These are phyloP conservation scores for Malus hybrid DNA, from an alignment of 331 rosid genomes.

Conservation along the genomic window DNA sequence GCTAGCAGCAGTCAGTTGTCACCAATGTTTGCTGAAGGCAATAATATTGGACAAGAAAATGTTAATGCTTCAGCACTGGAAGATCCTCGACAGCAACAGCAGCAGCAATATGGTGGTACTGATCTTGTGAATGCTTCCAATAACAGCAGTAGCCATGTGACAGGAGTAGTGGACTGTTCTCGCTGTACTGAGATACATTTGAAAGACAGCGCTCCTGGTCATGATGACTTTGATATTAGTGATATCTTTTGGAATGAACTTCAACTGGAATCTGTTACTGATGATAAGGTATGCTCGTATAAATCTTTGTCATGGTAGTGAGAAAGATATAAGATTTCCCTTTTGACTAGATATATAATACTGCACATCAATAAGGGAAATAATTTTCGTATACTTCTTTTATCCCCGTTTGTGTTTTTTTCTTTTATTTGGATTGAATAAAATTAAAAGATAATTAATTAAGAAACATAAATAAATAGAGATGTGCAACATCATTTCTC, in stretches of 20 bases:
- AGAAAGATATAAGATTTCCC: background rate
- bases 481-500: too few relatives aligned
- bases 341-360: too few relatives aligned
- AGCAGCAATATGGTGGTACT: background rate
- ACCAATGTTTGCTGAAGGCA: background rate
- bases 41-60: background rate
- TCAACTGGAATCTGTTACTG: background rate
- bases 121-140: background rate
- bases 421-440: too few relatives aligned
- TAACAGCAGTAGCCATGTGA: background rate
- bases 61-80: background rate
- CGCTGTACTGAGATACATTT: background rate
- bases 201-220: background rate
- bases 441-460: too few relatives aligned
- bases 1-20: background rate
- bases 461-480: too few relatives aligned
- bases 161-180: background rate
- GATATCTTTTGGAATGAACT: background rate
- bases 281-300: background rate
- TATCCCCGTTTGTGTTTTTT: too few relatives aligned
- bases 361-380: too few relatives aligned
- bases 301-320: too few relatives aligned
- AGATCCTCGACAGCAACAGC: too few relatives aligned
- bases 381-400: too few relatives aligned
- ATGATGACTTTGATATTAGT: background rate